Evolutionary conservation across 495 filamentous ascomycete species (phyloP), one percentile per base, ranked within the genome.

Genomic region (Hypoxylon trugodes): DNA sequence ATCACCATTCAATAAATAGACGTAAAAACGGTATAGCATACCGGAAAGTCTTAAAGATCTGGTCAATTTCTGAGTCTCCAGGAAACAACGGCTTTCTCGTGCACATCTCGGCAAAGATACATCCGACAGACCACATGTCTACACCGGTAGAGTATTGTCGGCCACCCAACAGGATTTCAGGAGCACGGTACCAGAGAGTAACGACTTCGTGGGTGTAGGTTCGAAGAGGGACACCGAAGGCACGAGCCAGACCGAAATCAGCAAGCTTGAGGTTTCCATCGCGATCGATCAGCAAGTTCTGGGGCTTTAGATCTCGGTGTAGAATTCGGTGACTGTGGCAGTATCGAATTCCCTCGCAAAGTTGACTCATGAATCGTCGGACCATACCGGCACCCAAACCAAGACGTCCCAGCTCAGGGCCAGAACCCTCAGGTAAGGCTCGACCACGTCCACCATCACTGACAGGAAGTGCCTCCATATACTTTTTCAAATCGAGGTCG

Each of bases 1-100:
- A 46, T 49, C 13, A 48, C n/a, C 7, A 19, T 16, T 28, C 19
- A 19, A 19, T 28, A 12, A 9, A 36, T 36, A 48, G 19, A 4
- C 33, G 22, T 37, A 43, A 9, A 18, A 8, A 41, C 33, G 6
- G 2, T 5, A n/a, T 5, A 5, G 75, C 86, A 66, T 79, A 95
- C 92, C 88, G 84, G 87, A 99, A 99, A 67, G 98, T 99, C 79
- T 96, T 98, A 83, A 98, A 98, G 68, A 99, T 98, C 79, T 99
- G 96, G 68, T 99, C 95, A 76, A 99, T 98, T 74, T 99, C 95
- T 1, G 93, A 97, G 74, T 99, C 96, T 32, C 95, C 95, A 21
- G 95, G 95, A 83, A 99, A 98, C 9, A 98, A 79, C 4, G 95
- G 93, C 77, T 97, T 98, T 69, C 92, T 89, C 12, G 96, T 99